Conservation (phyloP, 495 filamentous ascomycete genomes). For the Barbatosphaeria neglecta region DNA sequence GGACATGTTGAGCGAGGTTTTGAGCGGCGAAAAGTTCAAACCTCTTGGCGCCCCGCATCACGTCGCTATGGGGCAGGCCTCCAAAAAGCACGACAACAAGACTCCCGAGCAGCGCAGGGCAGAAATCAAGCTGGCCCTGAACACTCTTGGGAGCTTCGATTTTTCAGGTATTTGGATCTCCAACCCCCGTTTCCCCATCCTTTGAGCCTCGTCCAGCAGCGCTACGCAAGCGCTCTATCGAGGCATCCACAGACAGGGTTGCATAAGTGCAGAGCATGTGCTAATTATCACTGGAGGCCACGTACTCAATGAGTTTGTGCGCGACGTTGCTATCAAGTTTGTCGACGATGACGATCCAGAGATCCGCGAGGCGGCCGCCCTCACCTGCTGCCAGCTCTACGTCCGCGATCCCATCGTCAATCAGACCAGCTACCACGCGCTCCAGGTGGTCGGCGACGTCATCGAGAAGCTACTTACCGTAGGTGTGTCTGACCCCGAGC, state of each 20-base stretch:
- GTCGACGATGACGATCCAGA: conserved; percentile 91
- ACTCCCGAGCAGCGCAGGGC: conserved; percentile 65
- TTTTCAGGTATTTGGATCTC: conserved; percentile 50
- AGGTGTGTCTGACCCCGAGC: conserved; percentile 80
- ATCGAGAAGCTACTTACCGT: conserved; percentile 93
- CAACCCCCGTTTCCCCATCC: neutral
- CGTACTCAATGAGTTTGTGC: conserved; percentile 93
- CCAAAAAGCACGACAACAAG: conserved; percentile 78
- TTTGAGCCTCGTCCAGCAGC: neutral
- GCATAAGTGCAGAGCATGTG: neutral
- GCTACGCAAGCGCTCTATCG: neutral
- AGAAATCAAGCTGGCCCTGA: conserved; percentile 83
- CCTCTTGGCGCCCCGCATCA: conserved; percentile 73
- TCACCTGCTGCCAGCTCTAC: conserved; percentile 96
- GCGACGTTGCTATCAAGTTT: conserved; percentile 95
- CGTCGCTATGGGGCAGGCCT: conserved; percentile 53
- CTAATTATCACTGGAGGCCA: conserved; percentile 45
- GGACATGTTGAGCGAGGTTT: conserved; percentile 86
- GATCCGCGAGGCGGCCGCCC: conserved; percentile 84
- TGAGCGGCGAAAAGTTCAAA: conserved; percentile 83
- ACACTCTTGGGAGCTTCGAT: conserved; percentile 92
- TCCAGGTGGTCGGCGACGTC: conserved; percentile 93
- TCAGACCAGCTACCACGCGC: conserved; percentile 90
- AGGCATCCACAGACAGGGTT: conserved; percentile 9
- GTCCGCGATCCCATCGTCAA: conserved; percentile 93